phyloP scores from a whole-genome alignment of 257 asterid genomes.

The Echites panduratus region DNA sequence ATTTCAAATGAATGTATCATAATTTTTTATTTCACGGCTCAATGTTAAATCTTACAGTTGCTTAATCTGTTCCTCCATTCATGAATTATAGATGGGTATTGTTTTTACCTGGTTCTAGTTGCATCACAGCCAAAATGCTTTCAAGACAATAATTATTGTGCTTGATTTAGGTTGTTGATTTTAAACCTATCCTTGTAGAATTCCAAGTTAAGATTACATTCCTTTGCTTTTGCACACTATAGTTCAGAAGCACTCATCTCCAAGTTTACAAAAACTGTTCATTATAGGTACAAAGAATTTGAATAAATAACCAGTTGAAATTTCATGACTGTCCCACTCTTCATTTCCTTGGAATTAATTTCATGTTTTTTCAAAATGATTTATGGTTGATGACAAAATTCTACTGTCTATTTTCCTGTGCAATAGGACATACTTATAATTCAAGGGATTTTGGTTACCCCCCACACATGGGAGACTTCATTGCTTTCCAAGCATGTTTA shows the following conservation, averaged over 20 bases:
- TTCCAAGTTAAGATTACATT: background rate
- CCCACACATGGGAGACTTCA: conserved; percentile 14
- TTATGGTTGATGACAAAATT: background rate
- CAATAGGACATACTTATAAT: background rate
- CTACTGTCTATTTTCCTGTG: background rate
- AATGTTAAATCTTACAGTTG: background rate
- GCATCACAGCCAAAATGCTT: background rate
- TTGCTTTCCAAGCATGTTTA: conserved; percentile 40
- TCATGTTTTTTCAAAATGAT: background rate
- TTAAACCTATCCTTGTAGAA: too few relatives aligned
- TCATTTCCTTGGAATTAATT: background rate
- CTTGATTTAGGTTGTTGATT: background rate
- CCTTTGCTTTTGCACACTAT: too few relatives aligned
- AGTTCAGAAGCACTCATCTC: background rate
- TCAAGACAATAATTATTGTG: background rate
- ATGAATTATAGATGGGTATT: too few relatives aligned
- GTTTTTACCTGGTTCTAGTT: background rate
- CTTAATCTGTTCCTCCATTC: background rate
- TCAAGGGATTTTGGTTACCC: conserved; percentile 17
- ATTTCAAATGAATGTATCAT: too few relatives aligned
- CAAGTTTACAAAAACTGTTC: background rate
- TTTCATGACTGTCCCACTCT: background rate
- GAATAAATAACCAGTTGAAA: background rate
- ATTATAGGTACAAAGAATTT: background rate
- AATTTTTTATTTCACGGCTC: background rate